phyloP scores from a whole-genome alignment of 2,329 filamentous ascomycete species.

The Tolypocladium nubicola region DNA sequence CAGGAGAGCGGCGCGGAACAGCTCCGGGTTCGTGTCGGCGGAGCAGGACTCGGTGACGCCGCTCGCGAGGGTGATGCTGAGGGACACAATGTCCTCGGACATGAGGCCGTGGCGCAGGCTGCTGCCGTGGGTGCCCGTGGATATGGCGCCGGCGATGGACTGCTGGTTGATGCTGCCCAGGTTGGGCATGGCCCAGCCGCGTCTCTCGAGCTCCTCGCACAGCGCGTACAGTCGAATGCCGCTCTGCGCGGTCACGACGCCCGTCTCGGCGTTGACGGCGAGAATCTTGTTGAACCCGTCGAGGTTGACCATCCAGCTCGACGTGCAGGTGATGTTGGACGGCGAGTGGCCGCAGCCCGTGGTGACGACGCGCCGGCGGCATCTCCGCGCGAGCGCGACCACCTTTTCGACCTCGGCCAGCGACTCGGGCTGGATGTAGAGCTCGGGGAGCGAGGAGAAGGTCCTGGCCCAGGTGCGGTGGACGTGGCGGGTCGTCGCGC shows the following conservation, averaged over 20 bases:
- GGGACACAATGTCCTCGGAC: slow-evolving; percentile 61
- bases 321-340: slow-evolving; percentile 83
- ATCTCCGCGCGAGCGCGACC: slow-evolving; percentile 68
- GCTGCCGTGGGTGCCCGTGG: slow-evolving; percentile 88
- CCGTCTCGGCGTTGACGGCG: slow-evolving; percentile 53
- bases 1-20: slow-evolving; percentile 81
- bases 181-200: slow-evolving; percentile 80
- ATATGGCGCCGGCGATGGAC: slow-evolving; percentile 83
- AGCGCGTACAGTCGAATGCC: slow-evolving; percentile 75
- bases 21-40: slow-evolving; percentile 56
- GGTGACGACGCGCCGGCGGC: slow-evolving; percentile 70
- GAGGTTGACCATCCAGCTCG: slow-evolving; percentile 88
- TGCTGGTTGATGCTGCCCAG: slow-evolving; percentile 93
- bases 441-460: slow-evolving; percentile 78
- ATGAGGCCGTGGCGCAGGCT: slow-evolving; percentile 75
- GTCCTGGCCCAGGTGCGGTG: slow-evolving; percentile 95
- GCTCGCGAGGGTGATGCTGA: slow-evolving; percentile 75
- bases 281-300: slow-evolving; percentile 71
- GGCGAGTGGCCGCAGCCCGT: slow-evolving; percentile 92
- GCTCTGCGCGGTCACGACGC: slow-evolving; percentile 68
- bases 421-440: slow-evolving; percentile 78
- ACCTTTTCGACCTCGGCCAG: slow-evolving; percentile 75
- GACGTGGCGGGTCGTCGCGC: slow-evolving; percentile 57
- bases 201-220: slow-evolving; percentile 59
- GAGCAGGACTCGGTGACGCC: slow-evolving; percentile 64